Conservation (phyloP, 176 grass and related monocot genomes). For the Oryza brachyantha region DNA sequence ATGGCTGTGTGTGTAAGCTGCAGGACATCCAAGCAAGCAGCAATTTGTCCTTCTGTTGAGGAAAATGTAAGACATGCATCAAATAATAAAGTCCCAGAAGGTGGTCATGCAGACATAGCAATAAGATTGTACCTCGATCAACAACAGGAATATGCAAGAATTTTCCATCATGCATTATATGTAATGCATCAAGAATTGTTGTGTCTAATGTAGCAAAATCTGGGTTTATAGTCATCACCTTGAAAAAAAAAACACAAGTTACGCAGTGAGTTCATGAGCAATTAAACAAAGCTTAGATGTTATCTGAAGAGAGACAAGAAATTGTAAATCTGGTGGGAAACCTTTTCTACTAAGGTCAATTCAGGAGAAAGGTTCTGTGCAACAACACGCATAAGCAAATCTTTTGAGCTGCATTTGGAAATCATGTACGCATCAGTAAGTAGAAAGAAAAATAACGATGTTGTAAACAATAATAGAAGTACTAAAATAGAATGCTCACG, state of each 20-base stretch:
- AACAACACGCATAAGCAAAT: slow-evolving; percentile 96
- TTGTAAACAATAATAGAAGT: slow-evolving; percentile 3
- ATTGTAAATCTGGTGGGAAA: slow-evolving; percentile 32
- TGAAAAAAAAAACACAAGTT: slow-evolving; percentile 16
- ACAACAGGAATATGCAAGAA: slow-evolving; percentile 96
- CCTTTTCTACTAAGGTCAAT: slow-evolving; percentile 93
- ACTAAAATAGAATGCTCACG: slow-evolving; percentile 49
- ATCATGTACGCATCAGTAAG: slow-evolving; percentile 19
- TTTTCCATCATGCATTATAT: slow-evolving; percentile 96
- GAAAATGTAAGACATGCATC: slow-evolving; percentile 31
- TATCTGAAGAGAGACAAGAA: slow-evolving; percentile 13
- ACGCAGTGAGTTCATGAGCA: slow-evolving; percentile 17
- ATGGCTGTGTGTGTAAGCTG: slow-evolving; percentile 89
- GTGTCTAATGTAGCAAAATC: slow-evolving; percentile 80
- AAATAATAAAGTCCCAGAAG: slow-evolving; percentile 17
- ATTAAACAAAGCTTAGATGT: slow-evolving; percentile 14
- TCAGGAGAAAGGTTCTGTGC: slow-evolving; percentile 93
- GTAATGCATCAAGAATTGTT: slow-evolving; percentile 95
- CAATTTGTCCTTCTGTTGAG: slow-evolving; percentile 66
- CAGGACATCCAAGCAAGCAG: slow-evolving; percentile 90
- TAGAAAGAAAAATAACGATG: not conserved
- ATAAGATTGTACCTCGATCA: slow-evolving; percentile 58
- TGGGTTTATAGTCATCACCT: slow-evolving; percentile 92
- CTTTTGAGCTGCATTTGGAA: slow-evolving; percentile 77
- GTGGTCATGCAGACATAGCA: slow-evolving; percentile 9